phyloP scores from a whole-genome alignment of 139 green algal genomes.

The Ostreobium quekettii region DNA sequence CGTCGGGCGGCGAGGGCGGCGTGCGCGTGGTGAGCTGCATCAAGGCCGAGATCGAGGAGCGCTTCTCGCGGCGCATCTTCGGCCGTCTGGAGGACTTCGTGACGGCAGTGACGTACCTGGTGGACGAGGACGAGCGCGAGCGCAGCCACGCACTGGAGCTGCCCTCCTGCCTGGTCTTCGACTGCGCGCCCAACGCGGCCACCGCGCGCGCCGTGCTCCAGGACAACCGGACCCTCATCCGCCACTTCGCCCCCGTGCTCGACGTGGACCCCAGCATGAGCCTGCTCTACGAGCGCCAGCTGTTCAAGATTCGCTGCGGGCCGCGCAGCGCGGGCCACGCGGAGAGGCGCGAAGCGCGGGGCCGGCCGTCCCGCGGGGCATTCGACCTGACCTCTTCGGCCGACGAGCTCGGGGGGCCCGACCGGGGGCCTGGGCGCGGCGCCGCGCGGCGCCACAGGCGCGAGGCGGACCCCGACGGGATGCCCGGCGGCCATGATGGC shows the following conservation, averaged over 20 bases:
- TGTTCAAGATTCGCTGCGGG: slow-evolving; percentile 1
- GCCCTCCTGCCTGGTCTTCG: not conserved
- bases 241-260: not conserved
- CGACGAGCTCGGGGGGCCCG: too few relatives aligned
- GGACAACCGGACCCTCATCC: not conserved
- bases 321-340: too few relatives aligned
- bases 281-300: not conserved
- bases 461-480: too few relatives aligned
- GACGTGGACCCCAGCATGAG: not conserved
- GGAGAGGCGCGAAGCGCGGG: too few relatives aligned
- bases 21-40: not conserved
- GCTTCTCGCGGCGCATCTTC: not conserved
- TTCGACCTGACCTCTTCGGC: too few relatives aligned
- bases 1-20: too few relatives aligned
- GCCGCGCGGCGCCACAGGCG: too few relatives aligned
- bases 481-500: too few relatives aligned
- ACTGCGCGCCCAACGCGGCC: too few relatives aligned
- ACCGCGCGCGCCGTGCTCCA: not conserved
- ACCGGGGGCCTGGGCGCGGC: too few relatives aligned
- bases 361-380: too few relatives aligned
- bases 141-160: not conserved
- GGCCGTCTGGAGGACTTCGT: not conserved
- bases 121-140: not conserved
- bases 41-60: not conserved
- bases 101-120: not conserved